Percentiles rank a stretch among this genome's conserved stretches.
phyloP scores from a whole-genome alignment of 2,329 filamentous ascomycete species.

The Ceratocystiopsis minuta region DNA sequence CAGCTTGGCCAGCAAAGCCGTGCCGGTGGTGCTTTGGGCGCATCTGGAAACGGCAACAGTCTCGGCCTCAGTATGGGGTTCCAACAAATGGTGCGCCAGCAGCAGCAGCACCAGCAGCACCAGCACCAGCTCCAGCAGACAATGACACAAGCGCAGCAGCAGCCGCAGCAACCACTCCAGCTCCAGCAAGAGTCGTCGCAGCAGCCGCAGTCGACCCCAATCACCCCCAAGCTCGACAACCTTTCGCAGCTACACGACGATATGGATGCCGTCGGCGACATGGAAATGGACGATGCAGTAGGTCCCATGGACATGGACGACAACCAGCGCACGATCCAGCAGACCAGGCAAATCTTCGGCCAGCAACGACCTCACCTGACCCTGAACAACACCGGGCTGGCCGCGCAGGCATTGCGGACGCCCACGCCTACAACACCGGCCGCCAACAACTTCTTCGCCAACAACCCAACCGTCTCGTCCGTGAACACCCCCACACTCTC shows the following conservation, averaged over 20 bases:
- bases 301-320: constrained; percentile 47
- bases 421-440: constrained; percentile 78
- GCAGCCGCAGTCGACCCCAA: constrained; percentile 6
- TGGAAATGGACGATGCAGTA: constrained; percentile 86
- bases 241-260: constrained; percentile 37
- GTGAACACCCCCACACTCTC: constrained; percentile 88
- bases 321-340: constrained; percentile 47
- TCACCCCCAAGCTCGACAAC: constrained; percentile 7
- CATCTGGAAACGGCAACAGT: constrained; percentile 1
- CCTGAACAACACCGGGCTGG: constrained; percentile 57
- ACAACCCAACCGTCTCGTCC: constrained; percentile 91
- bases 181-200: constrained; percentile 10
- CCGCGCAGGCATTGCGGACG: constrained; percentile 63
- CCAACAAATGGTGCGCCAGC: constrained; percentile 26
- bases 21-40: constrained; percentile 8
- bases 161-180: constrained; percentile 16
- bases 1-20: constrained; percentile 11
- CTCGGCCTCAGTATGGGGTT: constrained; percentile 10
- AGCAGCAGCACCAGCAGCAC: constrained; percentile 16
- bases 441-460: constrained; percentile 60
- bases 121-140: background rate
- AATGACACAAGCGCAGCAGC: constrained; percentile 1
- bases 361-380: constrained; percentile 56
- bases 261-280: constrained; percentile 75
- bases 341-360: constrained; percentile 50